A percentile compares a stretch with the other conserved stretches of the same genome.
phyloP scores from a whole-genome alignment of 2,329 filamentous ascomycete genomes.

The Claviceps spartinae region DNA sequence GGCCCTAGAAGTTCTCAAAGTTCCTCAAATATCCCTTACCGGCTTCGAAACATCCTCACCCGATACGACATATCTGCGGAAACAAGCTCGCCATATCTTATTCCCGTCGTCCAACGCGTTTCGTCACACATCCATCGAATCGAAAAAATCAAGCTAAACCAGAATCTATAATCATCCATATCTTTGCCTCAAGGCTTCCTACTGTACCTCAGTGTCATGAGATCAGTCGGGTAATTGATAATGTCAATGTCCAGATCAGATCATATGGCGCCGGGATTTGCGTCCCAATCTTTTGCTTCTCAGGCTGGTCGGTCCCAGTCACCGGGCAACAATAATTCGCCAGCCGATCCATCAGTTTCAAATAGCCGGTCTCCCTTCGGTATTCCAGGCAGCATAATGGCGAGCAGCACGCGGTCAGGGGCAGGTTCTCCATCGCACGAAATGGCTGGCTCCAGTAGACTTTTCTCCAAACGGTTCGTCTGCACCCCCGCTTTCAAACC shows the following conservation, averaged over 20 bases:
- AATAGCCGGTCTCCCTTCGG: constrained; percentile 60
- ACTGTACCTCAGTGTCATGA: constrained; percentile 6
- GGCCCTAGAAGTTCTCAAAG: neutral
- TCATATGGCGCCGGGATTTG: constrained; percentile 74
- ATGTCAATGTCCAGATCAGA: constrained; percentile 84
- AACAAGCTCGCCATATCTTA: neutral
- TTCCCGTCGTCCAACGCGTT: neutral
- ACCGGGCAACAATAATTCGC: constrained; percentile 67
- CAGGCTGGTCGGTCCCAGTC: constrained; percentile 62
- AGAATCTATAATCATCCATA: constrained; percentile 1
- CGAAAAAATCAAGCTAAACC: neutral
- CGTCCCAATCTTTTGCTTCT: constrained; percentile 48
- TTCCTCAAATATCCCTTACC: neutral
- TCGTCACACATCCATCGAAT: constrained; percentile 2
- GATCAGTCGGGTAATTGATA: constrained; percentile 57
- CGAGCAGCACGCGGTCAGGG: constrained; percentile 56
- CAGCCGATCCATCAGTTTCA: constrained; percentile 57
- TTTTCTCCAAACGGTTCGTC: constrained; percentile 85
- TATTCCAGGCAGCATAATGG: constrained; percentile 50
- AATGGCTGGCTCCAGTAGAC: constrained; percentile 52
- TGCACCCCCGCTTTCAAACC: neutral
- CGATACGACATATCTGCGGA: neutral
- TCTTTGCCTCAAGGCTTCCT: neutral
- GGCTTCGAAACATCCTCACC: neutral
- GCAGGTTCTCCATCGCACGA: constrained; percentile 96